Percentiles rank a stretch among this genome's conserved stretches.
phyloP scores from a whole-genome alignment of 169 alveolate genomes.

The Plasmodium blacklocki region DNA sequence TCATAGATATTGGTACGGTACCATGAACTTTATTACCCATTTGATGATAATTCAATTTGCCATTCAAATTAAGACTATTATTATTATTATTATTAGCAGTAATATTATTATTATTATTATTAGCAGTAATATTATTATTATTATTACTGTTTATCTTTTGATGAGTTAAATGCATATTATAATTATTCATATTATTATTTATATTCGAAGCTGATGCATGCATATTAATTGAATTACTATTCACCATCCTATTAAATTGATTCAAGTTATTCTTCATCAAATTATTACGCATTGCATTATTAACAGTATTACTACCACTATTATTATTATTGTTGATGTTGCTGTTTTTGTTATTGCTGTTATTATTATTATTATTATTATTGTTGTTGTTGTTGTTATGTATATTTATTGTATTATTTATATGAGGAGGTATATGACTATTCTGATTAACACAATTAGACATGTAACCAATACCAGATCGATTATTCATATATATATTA shows the following conservation, averaged over 20 bases:
- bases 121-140: background rate
- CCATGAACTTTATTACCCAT: slow-evolving; percentile 20
- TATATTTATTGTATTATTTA: background rate
- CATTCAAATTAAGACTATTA: background rate
- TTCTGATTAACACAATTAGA: slow-evolving; percentile 10
- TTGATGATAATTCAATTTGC: background rate
- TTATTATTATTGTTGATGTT: too few species aligned
- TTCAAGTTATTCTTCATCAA: slow-evolving; percentile 36
- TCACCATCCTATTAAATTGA: slow-evolving; percentile 34
- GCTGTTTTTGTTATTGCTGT: too few species aligned
- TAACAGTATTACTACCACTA: background rate
- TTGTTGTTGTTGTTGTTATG: too few species aligned
- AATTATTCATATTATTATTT: slow-evolving; percentile 27
- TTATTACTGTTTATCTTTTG: slow-evolving; percentile 20
- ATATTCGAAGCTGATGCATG: background rate
- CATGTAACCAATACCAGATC: slow-evolving; percentile 3
- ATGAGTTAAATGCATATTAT: slow-evolving; percentile 17
- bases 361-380: too few species aligned
- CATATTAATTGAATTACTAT: slow-evolving; percentile 15
- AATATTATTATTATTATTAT: slow-evolving; percentile 5
- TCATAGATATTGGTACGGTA: background rate
- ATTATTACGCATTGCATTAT: slow-evolving; percentile 6
- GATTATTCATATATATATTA: slow-evolving; percentile 15
- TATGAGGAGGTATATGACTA: background rate
- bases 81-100: background rate